Percentiles rank a stretch among this genome's conserved stretches.
Conservation (phyloP, 2,329 filamentous ascomycete genomes). For the Aschersonia sp. region DNA sequence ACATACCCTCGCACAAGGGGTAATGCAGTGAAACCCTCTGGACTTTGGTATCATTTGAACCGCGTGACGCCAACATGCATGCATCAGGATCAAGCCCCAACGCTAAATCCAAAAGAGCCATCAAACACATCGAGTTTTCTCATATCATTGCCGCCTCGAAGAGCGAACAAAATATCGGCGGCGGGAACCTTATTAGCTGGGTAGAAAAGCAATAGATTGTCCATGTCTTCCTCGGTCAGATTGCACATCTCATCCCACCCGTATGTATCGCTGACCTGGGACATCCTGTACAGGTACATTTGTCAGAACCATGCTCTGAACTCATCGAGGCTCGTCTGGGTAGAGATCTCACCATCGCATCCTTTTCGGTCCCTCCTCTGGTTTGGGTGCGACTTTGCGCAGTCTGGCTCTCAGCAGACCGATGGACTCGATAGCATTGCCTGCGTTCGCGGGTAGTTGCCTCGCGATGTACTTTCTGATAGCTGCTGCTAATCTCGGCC, state of each 20-base stretch:
- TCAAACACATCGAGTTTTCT: conserved; percentile 41
- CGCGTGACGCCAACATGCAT: not conserved
- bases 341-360: conserved; percentile 63
- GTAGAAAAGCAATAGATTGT: conserved; percentile 66
- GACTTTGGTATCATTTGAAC: too few relatives aligned
- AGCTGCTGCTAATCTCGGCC: conserved; percentile 76
- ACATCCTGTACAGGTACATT: conserved; percentile 51
- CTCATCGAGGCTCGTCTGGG: not conserved
- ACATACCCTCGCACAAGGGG: too few relatives aligned
- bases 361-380: conserved; percentile 65
- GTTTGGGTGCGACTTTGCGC: conserved; percentile 57
- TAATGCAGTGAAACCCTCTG: too few relatives aligned
- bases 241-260: conserved; percentile 70
- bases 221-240: conserved; percentile 75
- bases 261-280: conserved; percentile 76
- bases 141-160: conserved; percentile 30
- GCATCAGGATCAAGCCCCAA: conserved; percentile 21
- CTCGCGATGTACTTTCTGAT: conserved; percentile 71
- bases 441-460: conserved; percentile 62
- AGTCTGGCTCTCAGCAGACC: conserved; percentile 68
- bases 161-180: conserved; percentile 38
- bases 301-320: not conserved
- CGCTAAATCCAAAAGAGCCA: conserved; percentile 43
- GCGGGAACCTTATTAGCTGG: conserved; percentile 37
- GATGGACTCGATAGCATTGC: conserved; percentile 73